Percentiles rank a stretch among this genome's conserved stretches.
These are phyloP conservation scores for Cucurbita argyrosperma DNA, from an alignment of 306 rosid genomes.

Conservation along the genomic window DNA sequence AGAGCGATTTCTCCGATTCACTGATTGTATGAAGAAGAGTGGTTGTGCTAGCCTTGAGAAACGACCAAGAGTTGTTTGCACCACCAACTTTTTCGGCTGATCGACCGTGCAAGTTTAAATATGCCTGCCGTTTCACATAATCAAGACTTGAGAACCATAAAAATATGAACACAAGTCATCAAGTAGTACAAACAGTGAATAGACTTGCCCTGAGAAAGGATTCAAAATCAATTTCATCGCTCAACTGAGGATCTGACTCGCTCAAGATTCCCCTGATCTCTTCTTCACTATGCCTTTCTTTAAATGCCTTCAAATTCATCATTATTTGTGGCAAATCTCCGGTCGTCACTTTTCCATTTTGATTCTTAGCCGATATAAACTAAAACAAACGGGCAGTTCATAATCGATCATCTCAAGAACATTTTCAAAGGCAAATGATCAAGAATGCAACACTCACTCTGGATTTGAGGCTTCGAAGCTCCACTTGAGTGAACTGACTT, in stretches of 20 bases:
- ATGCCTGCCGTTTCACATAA: constrained; percentile 34
- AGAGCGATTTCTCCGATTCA: constrained; percentile 67
- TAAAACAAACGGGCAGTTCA: constrained; percentile 9
- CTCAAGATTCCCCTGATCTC: constrained; percentile 52
- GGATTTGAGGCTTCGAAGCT: constrained; percentile 74
- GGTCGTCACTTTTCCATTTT: constrained; percentile 52
- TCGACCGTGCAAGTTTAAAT: constrained; percentile 56
- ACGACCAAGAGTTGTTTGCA: constrained; percentile 58
- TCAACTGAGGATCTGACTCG: constrained; percentile 41
- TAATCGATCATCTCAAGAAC: background rate
- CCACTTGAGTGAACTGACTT: constrained; percentile 85
- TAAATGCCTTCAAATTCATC: constrained; percentile 52
- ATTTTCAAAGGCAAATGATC: background rate
- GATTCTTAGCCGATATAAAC: constrained; percentile 50
- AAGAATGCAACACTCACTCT: constrained; percentile 33
- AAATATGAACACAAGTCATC: background rate
- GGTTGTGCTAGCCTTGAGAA: constrained; percentile 72
- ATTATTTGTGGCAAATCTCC: constrained; percentile 59
- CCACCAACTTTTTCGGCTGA: constrained; percentile 40
- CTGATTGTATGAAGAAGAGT: constrained; percentile 89
- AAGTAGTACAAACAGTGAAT: background rate
- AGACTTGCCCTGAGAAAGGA: constrained; percentile 62
- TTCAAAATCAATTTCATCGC: constrained; percentile 72
- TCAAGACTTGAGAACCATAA: background rate
- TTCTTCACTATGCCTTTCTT: constrained; percentile 41